These are phyloP conservation scores for Heimioporus retisporus DNA, from an alignment of 1,284 basidiomycete species.

Conservation along the genomic window DNA sequence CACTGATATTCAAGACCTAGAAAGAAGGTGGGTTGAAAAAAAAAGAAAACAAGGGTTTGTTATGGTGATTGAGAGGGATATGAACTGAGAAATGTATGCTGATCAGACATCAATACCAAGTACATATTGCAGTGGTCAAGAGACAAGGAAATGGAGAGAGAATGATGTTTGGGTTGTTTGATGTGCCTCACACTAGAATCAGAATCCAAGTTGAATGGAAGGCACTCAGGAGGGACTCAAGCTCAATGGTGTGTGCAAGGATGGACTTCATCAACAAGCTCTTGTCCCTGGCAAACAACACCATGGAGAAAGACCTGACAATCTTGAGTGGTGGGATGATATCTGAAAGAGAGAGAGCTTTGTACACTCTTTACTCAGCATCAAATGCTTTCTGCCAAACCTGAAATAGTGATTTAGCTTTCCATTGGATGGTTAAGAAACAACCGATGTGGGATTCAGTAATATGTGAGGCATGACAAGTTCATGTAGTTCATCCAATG, in stretches of 20 bases:
- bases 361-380: slow-evolving; percentile 22
- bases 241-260: slow-evolving; percentile 56
- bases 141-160: slow-evolving; percentile 23
- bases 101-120: slow-evolving; percentile 35
- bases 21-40: slow-evolving; percentile 10
- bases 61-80: not conserved
- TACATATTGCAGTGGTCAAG: slow-evolving; percentile 27
- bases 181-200: slow-evolving; percentile 48
- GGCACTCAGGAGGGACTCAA: slow-evolving; percentile 46
- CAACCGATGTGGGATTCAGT: slow-evolving; percentile 46
- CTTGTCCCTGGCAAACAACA: slow-evolving; percentile 58
- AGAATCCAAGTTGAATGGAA: slow-evolving; percentile 56
- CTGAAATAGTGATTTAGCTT: slow-evolving; percentile 76
- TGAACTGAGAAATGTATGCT: slow-evolving; percentile 19
- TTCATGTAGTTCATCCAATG: slow-evolving; percentile 32
- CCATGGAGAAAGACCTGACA: slow-evolving; percentile 59
- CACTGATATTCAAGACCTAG: slow-evolving; percentile 45
- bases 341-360: slow-evolving; percentile 71
- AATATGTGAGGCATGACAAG: slow-evolving; percentile 35
- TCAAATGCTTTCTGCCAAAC: slow-evolving; percentile 69
- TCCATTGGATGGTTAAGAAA: slow-evolving; percentile 67
- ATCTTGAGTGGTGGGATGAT: slow-evolving; percentile 75
- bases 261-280: slow-evolving; percentile 71
- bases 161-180: slow-evolving; percentile 17
- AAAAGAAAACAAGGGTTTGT: not conserved